phyloP scores from a whole-genome alignment of 805 yeast genomes.

The Clavispora carvajalis region DNA sequence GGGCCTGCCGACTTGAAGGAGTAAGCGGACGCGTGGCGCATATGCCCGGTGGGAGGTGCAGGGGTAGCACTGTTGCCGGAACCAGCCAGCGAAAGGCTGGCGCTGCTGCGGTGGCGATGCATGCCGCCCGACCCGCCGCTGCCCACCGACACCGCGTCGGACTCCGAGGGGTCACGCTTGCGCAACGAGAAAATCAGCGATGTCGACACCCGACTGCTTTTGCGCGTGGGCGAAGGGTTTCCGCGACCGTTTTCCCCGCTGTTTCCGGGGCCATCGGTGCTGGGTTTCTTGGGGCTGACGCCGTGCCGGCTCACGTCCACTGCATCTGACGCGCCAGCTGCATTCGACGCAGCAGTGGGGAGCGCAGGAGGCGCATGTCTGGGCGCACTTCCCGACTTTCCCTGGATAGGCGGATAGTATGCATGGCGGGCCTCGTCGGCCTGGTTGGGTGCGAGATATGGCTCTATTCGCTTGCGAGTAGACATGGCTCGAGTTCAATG shows the following conservation, averaged over 20 bases:
- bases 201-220: constrained; percentile 25
- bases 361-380: constrained; percentile 19
- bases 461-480: constrained; percentile 18
- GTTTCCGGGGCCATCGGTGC: not conserved
- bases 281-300: not conserved
- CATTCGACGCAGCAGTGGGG: not conserved
- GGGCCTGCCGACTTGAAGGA: constrained; percentile 24
- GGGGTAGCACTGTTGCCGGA: constrained; percentile 16
- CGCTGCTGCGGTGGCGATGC: constrained; percentile 7
- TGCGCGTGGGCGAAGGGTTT: constrained; percentile 1
- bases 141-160: constrained; percentile 29
- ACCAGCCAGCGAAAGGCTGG: constrained; percentile 5
- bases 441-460: constrained; percentile 12
- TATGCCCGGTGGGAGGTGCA: constrained; percentile 23
- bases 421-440: constrained; percentile 5
- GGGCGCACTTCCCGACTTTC: constrained; percentile 13
- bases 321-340: not conserved
- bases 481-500: constrained; percentile 8
- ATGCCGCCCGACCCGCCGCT: constrained; percentile 15
- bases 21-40: constrained; percentile 37
- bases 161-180: constrained; percentile 19
- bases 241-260: not conserved
- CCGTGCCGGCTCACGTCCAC: not conserved
- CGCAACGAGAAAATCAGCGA: constrained; percentile 34
- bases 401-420: constrained; percentile 12